A percentile compares a stretch with the other conserved stretches of the same genome.
Evolutionary conservation across 345 rosid species (phyloP).

Genomic region (Ceriops tagal): DNA sequence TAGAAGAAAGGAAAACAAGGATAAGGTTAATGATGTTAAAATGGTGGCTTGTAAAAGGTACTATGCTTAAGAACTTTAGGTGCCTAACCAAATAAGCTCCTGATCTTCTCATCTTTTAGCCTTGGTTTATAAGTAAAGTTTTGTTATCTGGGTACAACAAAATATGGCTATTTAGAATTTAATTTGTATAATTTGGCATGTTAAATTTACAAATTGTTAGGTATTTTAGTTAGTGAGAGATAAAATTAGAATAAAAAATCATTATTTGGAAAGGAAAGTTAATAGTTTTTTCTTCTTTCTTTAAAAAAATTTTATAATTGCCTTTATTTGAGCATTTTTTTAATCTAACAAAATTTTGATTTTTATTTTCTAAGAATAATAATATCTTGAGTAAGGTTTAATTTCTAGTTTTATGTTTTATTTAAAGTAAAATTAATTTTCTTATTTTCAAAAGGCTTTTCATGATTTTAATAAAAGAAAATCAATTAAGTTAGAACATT

Average conservation of each 20-base stretch:
- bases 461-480: no score
- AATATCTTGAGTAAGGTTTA: no score
- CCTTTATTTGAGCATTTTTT: no score
- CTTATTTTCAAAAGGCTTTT: no score
- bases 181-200: neutral
- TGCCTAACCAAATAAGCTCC: constrained; percentile 76
- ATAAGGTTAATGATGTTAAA: constrained; percentile 46
- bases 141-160: neutral
- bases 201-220: neutral
- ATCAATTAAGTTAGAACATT: no score
- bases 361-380: no score
- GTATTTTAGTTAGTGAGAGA: neutral
- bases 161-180: neutral
- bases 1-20: constrained; percentile 19
- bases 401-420: no score
- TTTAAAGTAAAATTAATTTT: no score
- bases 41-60: constrained; percentile 49
- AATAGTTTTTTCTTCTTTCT: neutral
- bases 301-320: no score
- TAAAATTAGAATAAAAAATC: no score
- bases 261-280: neutral
- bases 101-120: constrained; percentile 63
- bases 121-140: constrained; percentile 69
- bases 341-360: no score
- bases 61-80: constrained; percentile 79